Conservation (phyloP, 2,329 filamentous ascomycete genomes). For the Ceratocystis lukuohia region DNA sequence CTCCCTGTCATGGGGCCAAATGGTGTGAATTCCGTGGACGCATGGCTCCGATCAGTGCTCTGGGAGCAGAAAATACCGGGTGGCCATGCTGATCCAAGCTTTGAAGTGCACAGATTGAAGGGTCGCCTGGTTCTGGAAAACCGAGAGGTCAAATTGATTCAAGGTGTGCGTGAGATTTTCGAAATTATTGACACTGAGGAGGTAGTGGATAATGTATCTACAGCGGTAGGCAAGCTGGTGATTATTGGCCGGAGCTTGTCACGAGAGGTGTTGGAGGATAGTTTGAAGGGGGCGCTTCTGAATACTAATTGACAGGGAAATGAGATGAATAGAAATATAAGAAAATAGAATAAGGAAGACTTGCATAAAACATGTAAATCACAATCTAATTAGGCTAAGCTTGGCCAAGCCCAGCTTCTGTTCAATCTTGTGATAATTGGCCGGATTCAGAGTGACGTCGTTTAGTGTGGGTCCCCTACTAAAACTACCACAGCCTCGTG, state of each 20-base stretch:
- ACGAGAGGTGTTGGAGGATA: slow-evolving; percentile 39
- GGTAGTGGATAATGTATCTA: slow-evolving; percentile 22
- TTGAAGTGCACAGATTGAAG: slow-evolving; percentile 83
- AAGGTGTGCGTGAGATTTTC: slow-evolving; percentile 87
- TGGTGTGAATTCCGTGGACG: slow-evolving; percentile 54
- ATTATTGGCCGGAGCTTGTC: slow-evolving; percentile 47
- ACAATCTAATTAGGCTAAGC: not conserved
- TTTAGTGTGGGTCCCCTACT: not conserved
- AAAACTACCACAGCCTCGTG: not conserved
- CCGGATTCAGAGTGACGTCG: slow-evolving; percentile 3
- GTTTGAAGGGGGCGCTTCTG: slow-evolving; percentile 23
- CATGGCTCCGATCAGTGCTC: slow-evolving; percentile 68
- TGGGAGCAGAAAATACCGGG: slow-evolving; percentile 61
- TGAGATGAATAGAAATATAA: not conserved
- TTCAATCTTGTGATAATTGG: not conserved
- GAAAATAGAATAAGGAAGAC: slow-evolving; percentile 22
- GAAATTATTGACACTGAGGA: slow-evolving; percentile 60
- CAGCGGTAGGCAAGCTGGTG: slow-evolving; percentile 43
- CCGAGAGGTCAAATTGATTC: slow-evolving; percentile 61
- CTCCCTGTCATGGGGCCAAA: slow-evolving; percentile 45
- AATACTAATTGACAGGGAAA: not conserved
- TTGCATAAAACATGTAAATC: not conserved
- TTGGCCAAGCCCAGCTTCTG: not conserved
- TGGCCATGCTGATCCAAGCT: slow-evolving; percentile 29
- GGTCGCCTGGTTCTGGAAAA: slow-evolving; percentile 55